Evolutionary conservation across 2,329 filamentous ascomycete species (phyloP).

Genomic region (Aspergillus ibericus): DNA sequence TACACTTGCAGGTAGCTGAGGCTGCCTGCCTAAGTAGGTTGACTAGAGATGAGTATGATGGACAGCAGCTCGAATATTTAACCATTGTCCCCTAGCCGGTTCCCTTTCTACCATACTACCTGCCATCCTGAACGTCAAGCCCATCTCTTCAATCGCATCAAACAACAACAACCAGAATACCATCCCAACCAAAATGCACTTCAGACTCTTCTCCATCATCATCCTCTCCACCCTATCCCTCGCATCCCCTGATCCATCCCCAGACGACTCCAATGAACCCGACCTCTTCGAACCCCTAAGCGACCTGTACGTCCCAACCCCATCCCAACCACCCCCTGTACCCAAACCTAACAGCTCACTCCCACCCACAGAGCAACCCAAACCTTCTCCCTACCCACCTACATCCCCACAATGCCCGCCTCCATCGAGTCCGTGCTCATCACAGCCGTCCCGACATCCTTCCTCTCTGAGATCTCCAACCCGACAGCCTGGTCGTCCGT

Average conservation of each 20-base stretch:
- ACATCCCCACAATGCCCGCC: constrained; percentile 8
- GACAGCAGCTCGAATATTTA: background rate
- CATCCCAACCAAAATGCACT: background rate
- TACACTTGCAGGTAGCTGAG: background rate
- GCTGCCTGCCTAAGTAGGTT: background rate
- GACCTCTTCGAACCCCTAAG: background rate
- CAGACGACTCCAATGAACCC: background rate
- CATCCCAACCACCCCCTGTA: background rate
- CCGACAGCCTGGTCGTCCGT: constrained; percentile 22
- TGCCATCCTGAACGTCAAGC: background rate
- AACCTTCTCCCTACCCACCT: background rate
- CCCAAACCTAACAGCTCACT: background rate
- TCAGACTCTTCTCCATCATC: background rate
- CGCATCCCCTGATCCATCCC: background rate
- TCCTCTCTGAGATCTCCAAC: constrained; percentile 21
- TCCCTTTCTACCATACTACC: background rate
- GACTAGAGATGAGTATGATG: background rate
- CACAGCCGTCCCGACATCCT: constrained; percentile 29
- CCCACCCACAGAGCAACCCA: background rate
- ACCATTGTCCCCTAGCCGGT: background rate
- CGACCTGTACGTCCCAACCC: background rate
- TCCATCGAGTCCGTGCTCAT: constrained; percentile 27
- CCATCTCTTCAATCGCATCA: background rate
- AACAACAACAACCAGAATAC: background rate
- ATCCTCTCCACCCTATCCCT: background rate